phyloP scores from a whole-genome alignment of 257 asterid species.

The Solanum peruvianum region DNA sequence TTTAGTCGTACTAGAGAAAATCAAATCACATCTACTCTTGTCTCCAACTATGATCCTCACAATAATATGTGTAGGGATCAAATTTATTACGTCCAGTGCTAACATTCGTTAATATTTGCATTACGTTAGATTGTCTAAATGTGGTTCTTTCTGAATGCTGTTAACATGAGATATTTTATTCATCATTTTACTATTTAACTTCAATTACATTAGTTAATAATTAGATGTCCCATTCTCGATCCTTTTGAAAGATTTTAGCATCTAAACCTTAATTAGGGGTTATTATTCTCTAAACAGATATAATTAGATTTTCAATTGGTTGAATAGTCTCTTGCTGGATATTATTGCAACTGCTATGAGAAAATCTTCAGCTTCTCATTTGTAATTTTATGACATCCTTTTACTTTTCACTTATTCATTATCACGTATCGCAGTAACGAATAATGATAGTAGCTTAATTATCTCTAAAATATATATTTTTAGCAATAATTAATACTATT shows the following conservation, averaged over 20 bases:
- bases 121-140: background rate
- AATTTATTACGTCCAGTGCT: too few relatives aligned
- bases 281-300: background rate
- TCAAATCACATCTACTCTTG: background rate
- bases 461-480: too few relatives aligned
- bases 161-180: background rate
- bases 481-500: rapidly evolving
- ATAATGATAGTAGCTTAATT: too few relatives aligned
- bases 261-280: background rate
- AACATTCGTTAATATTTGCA: too few relatives aligned
- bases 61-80: background rate
- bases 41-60: background rate
- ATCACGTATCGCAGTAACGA: background rate
- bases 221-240: background rate
- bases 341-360: background rate
- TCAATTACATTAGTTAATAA: background rate
- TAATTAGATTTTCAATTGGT: background rate
- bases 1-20: background rate
- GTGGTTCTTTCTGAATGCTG: rapidly evolving
- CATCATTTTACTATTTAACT: background rate
- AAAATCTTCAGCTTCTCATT: background rate
- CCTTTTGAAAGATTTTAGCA: background rate
- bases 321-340: background rate
- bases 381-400: background rate
- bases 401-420: background rate